phyloP scores from a whole-genome alignment of 257 asterid genomes.

The Cinchona pubescens region DNA sequence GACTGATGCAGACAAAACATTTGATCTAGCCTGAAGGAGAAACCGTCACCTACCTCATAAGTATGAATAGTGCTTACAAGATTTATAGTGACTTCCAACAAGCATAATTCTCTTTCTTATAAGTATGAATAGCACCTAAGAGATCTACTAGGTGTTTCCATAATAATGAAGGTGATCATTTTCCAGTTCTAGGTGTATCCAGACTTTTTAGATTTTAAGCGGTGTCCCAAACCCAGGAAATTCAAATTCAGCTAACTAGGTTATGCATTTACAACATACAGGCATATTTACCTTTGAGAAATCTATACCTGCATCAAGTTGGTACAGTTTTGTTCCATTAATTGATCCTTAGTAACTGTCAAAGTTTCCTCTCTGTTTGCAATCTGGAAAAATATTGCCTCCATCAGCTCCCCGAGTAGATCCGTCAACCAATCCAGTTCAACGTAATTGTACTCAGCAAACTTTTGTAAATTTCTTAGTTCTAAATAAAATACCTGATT shows the following conservation, averaged over 20 bases:
- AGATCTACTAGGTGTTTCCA: neutral
- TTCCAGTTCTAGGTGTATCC: neutral
- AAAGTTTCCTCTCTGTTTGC: conserved; percentile 32
- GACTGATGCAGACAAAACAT: neutral
- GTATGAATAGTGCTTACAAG: no score
- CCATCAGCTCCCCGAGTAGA: conserved; percentile 50
- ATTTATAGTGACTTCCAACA: neutral
- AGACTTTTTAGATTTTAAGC: neutral
- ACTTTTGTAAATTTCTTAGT: conserved; percentile 56
- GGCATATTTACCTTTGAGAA: neutral
- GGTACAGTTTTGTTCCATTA: conserved; percentile 20
- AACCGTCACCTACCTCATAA: no score
- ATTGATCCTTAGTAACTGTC: conserved; percentile 26
- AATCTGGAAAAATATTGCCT: conserved; percentile 42
- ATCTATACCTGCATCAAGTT: conserved; percentile 52
- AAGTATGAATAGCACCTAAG: neutral
- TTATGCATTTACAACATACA: neutral
- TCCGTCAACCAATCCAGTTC: conserved; percentile 44
- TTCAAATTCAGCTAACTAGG: neutral
- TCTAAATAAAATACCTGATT: conserved; percentile 58
- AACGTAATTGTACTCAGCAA: conserved; percentile 43
- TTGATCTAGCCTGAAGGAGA: neutral
- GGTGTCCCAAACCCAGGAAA: neutral
- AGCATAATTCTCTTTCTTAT: neutral
- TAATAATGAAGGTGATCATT: neutral